Base-by-base conservation (phyloP, 2,329 filamentous ascomycete genomes). In the Thielaviopsis euricoi region DNA sequence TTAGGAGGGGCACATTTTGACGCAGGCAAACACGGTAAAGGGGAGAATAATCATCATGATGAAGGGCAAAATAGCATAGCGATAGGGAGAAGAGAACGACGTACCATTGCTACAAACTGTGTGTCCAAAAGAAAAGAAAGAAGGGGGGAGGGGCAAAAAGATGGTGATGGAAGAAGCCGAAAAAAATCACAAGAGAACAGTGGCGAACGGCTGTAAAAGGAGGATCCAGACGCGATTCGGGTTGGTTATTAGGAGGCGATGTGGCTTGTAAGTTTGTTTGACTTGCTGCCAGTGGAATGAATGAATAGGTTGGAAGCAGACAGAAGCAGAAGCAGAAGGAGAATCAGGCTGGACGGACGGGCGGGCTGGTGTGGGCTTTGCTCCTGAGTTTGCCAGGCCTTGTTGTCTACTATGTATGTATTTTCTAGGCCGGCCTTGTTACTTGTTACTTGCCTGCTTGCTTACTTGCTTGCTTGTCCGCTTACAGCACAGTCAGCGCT, bases 21-120 rank as follows among this genome's bases (percentile, higher is more conserved):
- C 2, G 12, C 52, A 29, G 52, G 52, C 26, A 33, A 33, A 25
- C n/a, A 53, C 10, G 5, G 23, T 21, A 15, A 53, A 10, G 10
- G 25, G 33, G 29, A 10, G 13, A n/a, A 15, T 2, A 12, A 43
- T 43, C 37, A 15, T 10, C n/a, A n/a, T n/a, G n/a, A n/a, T n/a
- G n/a, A n/a, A n/a, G n/a, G n/a, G n/a, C 37, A 43, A 15, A n/a
- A 1, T 15, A 33, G 26, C 12, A 26, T 9, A 33, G 29, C 29
- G 12, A 33, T 10, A 10, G 29, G 29, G 29, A 33, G 29, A 10
- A 10, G 5, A 19, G 46, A 37, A 50, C 25, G 22, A 60, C 58
- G 40, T 33, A 60, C 58, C 58, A 60, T 60, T 52, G 40, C 58
- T 60, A 46, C 46, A 57, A 55, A 52, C 37, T 59, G 57, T 25